Evolutionary conservation across 768 basidiomycete genomes (phyloP).

Genomic region (Favolaschia claudopus): DNA sequence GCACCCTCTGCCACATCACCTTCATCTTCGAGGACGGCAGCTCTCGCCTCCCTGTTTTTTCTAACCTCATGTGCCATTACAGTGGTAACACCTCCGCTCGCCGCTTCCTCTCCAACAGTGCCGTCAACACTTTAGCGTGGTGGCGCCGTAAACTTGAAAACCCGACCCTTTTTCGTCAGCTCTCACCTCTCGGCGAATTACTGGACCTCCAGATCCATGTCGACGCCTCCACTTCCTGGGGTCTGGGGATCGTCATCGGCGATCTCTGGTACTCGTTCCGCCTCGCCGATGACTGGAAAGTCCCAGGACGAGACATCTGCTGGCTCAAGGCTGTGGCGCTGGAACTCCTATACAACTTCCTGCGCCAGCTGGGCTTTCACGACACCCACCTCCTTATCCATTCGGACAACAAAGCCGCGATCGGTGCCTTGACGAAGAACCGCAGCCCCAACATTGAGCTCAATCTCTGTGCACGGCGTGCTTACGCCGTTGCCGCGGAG

Average conservation of each 20-base stretch:
- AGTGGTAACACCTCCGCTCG: neutral
- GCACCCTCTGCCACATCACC: conserved; percentile 10
- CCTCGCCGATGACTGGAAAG: conserved; percentile 23
- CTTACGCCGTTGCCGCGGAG: neutral
- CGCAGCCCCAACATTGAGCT: conserved; percentile 5
- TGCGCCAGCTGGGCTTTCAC: conserved; percentile 6
- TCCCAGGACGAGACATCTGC: conserved; percentile 28
- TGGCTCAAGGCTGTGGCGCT: conserved; percentile 33
- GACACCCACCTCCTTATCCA: conserved; percentile 13
- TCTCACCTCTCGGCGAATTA: neutral
- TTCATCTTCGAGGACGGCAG: conserved; percentile 5
- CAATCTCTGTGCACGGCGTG: conserved; percentile 25
- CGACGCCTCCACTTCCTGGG: conserved; percentile 36
- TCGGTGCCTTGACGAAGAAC: conserved; percentile 3
- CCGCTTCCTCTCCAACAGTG: neutral
- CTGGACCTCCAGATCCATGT: neutral
- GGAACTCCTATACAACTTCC: conserved; percentile 6
- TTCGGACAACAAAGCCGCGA: conserved; percentile 20
- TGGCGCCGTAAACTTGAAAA: neutral
- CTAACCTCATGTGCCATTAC: conserved; percentile 6
- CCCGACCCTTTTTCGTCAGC: neutral
- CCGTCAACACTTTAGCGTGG: neutral
- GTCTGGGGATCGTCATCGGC: conserved; percentile 33
- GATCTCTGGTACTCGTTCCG: conserved; percentile 23
- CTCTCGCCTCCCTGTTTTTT: conserved; percentile 7